Evolutionary conservation across 2,329 filamentous ascomycete genomes (phyloP).

Genomic region (Aspergillus sp.): DNA sequence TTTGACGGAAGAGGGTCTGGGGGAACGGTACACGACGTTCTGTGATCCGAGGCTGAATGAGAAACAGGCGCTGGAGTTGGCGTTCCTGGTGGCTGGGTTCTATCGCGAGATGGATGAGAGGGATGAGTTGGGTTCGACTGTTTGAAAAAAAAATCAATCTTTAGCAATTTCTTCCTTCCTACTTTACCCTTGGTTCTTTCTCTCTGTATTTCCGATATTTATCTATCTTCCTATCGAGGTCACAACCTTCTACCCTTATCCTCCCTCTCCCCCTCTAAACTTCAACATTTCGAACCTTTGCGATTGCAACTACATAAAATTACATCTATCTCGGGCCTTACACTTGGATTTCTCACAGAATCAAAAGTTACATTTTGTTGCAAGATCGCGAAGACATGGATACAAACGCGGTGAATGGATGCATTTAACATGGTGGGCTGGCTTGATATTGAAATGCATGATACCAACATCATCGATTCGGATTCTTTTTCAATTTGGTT

Average conservation of each 20-base stretch:
- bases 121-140: conserved; percentile 12
- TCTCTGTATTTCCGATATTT: background rate
- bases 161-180: background rate
- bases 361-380: background rate
- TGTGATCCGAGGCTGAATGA: conserved; percentile 95
- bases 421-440: background rate
- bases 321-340: too few relatives aligned
- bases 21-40: conserved; percentile 90
- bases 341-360: too few relatives aligned
- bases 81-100: conserved; percentile 87
- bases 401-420: background rate
- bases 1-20: conserved; percentile 82
- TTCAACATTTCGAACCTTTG: too few relatives aligned
- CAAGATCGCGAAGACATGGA: too few relatives aligned
- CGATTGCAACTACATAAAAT: too few relatives aligned
- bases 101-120: conserved; percentile 54
- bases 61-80: conserved; percentile 93
- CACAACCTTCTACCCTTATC: too few relatives aligned
- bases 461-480: background rate
- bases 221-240: too few relatives aligned
- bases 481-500: background rate
- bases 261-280: too few relatives aligned
- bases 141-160: too few relatives aligned
- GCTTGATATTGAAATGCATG: background rate
- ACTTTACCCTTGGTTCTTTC: background rate